Base-by-base conservation (phyloP, 345 rosid species). In the Eucalyptus tenuipes region DNA sequence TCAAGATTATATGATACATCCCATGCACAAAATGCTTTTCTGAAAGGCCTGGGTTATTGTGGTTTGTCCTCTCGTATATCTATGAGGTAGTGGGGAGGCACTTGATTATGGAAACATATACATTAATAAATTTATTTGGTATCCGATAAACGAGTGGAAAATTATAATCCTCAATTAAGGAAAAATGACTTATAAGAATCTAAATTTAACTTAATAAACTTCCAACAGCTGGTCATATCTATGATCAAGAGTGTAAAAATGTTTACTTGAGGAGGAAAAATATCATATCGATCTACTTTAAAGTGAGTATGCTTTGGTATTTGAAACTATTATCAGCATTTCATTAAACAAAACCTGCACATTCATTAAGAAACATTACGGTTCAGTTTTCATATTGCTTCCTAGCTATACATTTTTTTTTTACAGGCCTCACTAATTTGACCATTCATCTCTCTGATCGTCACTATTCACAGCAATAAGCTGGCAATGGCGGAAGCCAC, bases 401-500 rank as follows among this genome's bases (percentile, higher is more conserved):
- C 4, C 47, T 0, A 71, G 4, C 45, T 37, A 10, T 10, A 0
- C 44, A 17, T 33, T 9, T 33, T 17, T 17, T 29, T 64, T 68
- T 0, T 3, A 71, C 45, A 10, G 42, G 27, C 14, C 25, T 71
- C 13, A 37, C 13, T 71, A 10, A 17, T 71, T 42, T 37, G 0
- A 18, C 45, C 24, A 18, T 9, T 37, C 82, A 71, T 71, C 4
- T 18, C 45, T 71, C 81, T 5, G 11, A 37, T 71, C 81, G 0
- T 33, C 44, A 37, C 20, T 71, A 42, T 8, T 50, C 91, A 92
- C 31, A 94, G 93, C 48, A 92, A 89, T 57, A 87, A 59, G 61
- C 86, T n/a, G 20, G 90, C 81, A 85, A 94, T 88, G 59, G 94
- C 91, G 13, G 91, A 87, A 82, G 91, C 87, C 37, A 93, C 89